Conservation (phyloP, 176 grass and related monocot genomes). For the Oryza officinalis region DNA sequence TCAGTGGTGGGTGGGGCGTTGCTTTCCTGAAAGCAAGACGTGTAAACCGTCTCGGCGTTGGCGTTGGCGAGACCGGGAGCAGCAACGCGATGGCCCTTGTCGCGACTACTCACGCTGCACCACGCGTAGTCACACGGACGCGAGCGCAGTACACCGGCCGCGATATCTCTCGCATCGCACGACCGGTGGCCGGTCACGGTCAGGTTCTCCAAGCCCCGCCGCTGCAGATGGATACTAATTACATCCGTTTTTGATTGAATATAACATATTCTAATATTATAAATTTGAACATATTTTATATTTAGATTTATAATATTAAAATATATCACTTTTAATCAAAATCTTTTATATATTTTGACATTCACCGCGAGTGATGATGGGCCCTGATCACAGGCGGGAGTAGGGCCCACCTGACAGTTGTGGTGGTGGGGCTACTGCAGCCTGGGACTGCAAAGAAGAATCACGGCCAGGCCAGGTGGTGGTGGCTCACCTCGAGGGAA, state of each 20-base stretch:
- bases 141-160: not conserved
- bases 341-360: too few relatives aligned
- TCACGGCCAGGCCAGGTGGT: not conserved
- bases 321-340: too few relatives aligned
- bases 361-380: not conserved
- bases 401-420: not conserved
- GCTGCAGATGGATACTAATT: not conserved
- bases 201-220: not conserved
- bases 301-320: too few relatives aligned
- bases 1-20: conserved; percentile 35
- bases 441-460: not conserved
- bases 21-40: conserved; percentile 59
- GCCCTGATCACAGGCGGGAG: not conserved
- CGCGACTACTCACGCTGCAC: not conserved
- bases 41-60: conserved; percentile 39
- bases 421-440: not conserved
- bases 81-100: not conserved
- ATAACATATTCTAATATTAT: too few relatives aligned
- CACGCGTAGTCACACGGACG: not conserved
- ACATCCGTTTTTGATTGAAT: too few relatives aligned
- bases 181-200: not conserved
- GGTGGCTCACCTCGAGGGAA: not conserved
- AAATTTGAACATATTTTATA: too few relatives aligned
- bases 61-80: not conserved
- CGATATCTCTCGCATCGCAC: not conserved